A percentile compares a stretch with the other conserved stretches of the same genome.
phyloP scores from a whole-genome alignment of 2,329 filamentous ascomycete species.

The Aspergillus felis region DNA sequence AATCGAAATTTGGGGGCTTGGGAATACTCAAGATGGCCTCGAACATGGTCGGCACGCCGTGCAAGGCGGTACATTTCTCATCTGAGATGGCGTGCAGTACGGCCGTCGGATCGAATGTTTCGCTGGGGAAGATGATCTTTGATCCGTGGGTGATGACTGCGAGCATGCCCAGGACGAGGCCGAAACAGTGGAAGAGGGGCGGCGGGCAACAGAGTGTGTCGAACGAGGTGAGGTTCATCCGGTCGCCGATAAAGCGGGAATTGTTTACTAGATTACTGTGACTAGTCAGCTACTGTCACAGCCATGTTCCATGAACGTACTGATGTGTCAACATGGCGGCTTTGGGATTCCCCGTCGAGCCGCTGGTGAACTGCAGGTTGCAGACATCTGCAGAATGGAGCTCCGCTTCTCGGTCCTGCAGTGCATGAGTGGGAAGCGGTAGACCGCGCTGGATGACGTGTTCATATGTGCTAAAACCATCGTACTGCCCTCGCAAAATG shows the following conservation, averaged over 20 bases:
- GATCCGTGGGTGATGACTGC: constrained; percentile 69
- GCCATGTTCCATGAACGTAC: constrained; percentile 34
- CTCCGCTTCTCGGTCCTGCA: constrained; percentile 52
- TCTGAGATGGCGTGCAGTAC: constrained; percentile 64
- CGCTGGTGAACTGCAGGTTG: constrained; percentile 71
- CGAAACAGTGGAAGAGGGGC: constrained; percentile 83
- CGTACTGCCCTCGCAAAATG: constrained; percentile 55
- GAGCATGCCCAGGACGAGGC: constrained; percentile 71
- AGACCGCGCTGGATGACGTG: constrained; percentile 54
- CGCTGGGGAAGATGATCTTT: constrained; percentile 71
- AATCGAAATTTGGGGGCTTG: constrained; percentile 47
- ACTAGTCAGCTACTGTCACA: not conserved
- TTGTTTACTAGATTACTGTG: constrained; percentile 54
- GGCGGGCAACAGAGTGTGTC: constrained; percentile 77
- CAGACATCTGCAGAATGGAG: constrained; percentile 65
- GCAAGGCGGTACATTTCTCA: constrained; percentile 68
- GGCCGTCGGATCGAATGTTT: constrained; percentile 66
- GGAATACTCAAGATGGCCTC: constrained; percentile 56
- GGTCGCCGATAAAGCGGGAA: constrained; percentile 67
- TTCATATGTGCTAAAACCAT: constrained; percentile 57
- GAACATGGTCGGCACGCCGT: constrained; percentile 83
- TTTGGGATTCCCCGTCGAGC: constrained; percentile 70
- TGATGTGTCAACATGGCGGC: constrained; percentile 71
- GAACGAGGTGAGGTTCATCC: constrained; percentile 63
- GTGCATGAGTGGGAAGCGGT: constrained; percentile 46